Evolutionary conservation across 108 stramenopile species (phyloP).

Genomic region (Epipyxis sp.): DNA sequence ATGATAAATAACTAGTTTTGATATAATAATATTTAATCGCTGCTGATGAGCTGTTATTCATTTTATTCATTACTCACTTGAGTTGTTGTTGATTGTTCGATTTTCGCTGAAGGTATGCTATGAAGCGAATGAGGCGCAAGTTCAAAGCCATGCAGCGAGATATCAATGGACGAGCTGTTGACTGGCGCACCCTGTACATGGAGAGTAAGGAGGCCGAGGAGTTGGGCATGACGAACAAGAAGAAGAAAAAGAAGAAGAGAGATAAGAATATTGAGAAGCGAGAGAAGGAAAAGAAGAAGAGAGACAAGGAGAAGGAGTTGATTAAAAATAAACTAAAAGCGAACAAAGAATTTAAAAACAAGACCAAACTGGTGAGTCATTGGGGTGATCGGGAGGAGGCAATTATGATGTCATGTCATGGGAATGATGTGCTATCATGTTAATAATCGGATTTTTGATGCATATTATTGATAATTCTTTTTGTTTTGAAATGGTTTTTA

Average conservation of each 20-base stretch:
- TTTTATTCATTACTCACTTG: too few relatives aligned
- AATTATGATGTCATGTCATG: neutral
- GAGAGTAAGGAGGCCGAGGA: constrained; percentile 20
- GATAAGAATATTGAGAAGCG: constrained; percentile 37
- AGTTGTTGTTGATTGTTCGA: too few relatives aligned
- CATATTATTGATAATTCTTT: too few relatives aligned
- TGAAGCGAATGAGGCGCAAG: constrained; percentile 64
- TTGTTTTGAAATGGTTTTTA: too few relatives aligned
- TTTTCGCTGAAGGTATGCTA: too few relatives aligned
- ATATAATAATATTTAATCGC: too few relatives aligned
- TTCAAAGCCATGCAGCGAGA: constrained; percentile 55
- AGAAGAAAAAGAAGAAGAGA: constrained; percentile 29
- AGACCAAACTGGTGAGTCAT: constrained; percentile 18
- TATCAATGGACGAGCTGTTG: constrained; percentile 14
- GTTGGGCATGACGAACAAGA: constrained; percentile 20
- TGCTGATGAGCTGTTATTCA: too few relatives aligned
- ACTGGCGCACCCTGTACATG: constrained; percentile 33
- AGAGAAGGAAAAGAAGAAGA: constrained; percentile 36
- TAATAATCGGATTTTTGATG: too few relatives aligned
- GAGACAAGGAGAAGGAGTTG: constrained; percentile 38
- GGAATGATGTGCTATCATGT: neutral
- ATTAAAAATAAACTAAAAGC: constrained; percentile 29
- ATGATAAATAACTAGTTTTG: too few relatives aligned
- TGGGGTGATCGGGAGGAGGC: constrained; percentile 30
- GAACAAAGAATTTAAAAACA: constrained; percentile 30